Conservation (phyloP, 371 early-diverging fungal species). For the Umbelopsis sp. region DNA sequence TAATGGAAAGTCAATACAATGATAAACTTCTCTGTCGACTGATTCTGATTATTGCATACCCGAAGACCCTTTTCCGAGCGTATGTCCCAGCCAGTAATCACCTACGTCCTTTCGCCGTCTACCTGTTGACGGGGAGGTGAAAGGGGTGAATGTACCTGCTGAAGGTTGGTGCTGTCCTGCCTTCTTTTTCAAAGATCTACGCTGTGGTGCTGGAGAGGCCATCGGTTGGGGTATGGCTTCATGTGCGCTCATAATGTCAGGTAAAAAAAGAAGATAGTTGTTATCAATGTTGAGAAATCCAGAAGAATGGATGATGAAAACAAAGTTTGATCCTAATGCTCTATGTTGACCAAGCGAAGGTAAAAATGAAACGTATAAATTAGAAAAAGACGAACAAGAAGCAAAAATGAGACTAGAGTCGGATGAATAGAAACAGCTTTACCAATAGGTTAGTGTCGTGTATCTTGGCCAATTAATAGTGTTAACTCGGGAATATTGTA, state of each 20-base stretch:
- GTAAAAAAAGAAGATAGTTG: not conserved
- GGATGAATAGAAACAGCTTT: not conserved
- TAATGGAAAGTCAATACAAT: not conserved
- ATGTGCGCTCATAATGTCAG: not conserved
- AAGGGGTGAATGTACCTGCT: constrained; percentile 28
- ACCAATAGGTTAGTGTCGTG: not conserved
- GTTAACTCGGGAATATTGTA: constrained; percentile 16
- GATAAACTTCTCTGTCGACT: not conserved
- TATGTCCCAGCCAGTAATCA: constrained; percentile 78
- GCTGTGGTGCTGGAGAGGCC: constrained; percentile 49
- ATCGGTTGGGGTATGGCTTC: constrained; percentile 22
- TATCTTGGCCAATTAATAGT: not conserved
- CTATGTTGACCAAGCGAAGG: not conserved
- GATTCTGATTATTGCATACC: constrained; percentile 48
- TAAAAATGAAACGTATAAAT: not conserved
- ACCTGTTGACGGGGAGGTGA: constrained; percentile 40
- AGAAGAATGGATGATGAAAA: not conserved
- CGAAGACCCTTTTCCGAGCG: constrained; percentile 82
- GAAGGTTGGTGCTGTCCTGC: constrained; percentile 25
- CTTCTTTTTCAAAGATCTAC: constrained; percentile 25
- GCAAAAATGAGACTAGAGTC: not conserved
- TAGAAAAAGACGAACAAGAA: constrained; percentile 7
- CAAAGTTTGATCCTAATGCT: not conserved
- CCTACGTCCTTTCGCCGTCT: constrained; percentile 67
- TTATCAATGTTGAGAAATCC: not conserved